Base-by-base conservation (phyloP, 2,329 filamentous ascomycete species). In the Colletotrichum sansevieriae region DNA sequence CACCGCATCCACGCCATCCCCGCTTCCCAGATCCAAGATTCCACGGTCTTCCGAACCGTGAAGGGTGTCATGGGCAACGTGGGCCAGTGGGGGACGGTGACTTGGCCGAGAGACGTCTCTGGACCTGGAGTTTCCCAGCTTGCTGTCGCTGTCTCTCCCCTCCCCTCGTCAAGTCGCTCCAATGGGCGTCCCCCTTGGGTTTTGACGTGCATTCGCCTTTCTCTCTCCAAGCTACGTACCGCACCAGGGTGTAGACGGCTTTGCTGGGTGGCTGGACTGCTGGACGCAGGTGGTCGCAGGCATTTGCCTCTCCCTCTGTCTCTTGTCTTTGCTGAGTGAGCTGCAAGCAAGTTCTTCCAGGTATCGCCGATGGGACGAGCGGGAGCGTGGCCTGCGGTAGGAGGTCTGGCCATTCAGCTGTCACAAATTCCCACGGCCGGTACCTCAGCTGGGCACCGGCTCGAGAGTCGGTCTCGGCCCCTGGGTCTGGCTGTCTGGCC, bases 1-100 rank as follows among this genome's bases (percentile, higher is more conserved):
- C 33, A 41, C 35, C 33, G 37, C 39, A 15, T 44, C 51, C 62
- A 65, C 46, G 52, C 46, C 33, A 41, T 47, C 66, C 56, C 66
- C 66, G 66, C 62, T 61, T 33, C 46, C 61, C 41, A 56, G 43
- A 65, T 47, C 41, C 62, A 69, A 68, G 67, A 70, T 70, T 70
- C 67, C 46, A 70, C 64, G 51, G 46, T 37, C 43, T 70, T 70
- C 67, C 58, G 54, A 60, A 47, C 12, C 15, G 51, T 61, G 54
- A 60, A 65, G 46, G 59, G 15, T 69, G 66, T 56, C 49, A 41
- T 46, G 62, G 56, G 25, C 62, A 66, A 68, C 62, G 49, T 69
- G 66, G 66, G 66, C 66, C 47, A 66, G 66, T 66, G 66, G 62
- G 65, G 66, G 63, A 66, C 37, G 63, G 47, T 66, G 29, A 66